These are phyloP conservation scores for Monilinia vaccinii-corymbosi DNA, from an alignment of 2,329 filamentous ascomycete genomes.

Conservation along the genomic window DNA sequence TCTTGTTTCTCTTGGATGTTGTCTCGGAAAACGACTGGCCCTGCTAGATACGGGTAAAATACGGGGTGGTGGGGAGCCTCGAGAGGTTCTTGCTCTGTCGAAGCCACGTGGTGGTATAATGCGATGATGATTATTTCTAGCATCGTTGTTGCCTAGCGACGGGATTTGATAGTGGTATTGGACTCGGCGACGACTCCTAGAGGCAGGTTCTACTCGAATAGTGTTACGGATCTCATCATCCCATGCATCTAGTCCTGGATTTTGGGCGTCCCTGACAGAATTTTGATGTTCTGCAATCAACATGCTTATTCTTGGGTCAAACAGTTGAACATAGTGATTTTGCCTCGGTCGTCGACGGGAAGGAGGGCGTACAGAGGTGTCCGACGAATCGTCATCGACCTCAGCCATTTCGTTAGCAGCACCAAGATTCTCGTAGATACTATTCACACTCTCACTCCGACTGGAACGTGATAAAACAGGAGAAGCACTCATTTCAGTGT, in stretches of 20 bases:
- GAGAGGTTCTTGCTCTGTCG: constrained; percentile 21
- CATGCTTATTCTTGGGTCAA: constrained; percentile 26
- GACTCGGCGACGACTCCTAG: constrained; percentile 3
- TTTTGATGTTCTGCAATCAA: constrained; percentile 28
- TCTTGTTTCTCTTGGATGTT: constrained; percentile 13
- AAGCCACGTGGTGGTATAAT: constrained; percentile 13
- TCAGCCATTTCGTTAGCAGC: constrained; percentile 21
- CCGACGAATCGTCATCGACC: constrained; percentile 22
- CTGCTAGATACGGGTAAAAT: constrained; percentile 20
- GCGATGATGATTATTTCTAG: constrained; percentile 7
- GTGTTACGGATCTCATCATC: constrained; percentile 1
- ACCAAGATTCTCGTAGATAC: constrained; percentile 18
- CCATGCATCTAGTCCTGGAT: constrained; percentile 3
- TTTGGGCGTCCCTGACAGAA: constrained; percentile 1
- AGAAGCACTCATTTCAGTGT: constrained; percentile 31
- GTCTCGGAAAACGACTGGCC: constrained; percentile 15
- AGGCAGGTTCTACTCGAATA: constrained; percentile 8
- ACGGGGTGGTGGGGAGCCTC: constrained; percentile 22
- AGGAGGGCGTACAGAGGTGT: constrained; percentile 21
- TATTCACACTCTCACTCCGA: constrained; percentile 9
- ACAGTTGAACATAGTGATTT: constrained; percentile 16
- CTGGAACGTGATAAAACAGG: constrained; percentile 15
- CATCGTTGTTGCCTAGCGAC: background rate
- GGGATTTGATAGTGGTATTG: background rate
- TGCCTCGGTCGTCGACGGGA: constrained; percentile 18